Percentiles rank a stretch among this genome's conserved stretches.
Evolutionary conservation across 306 rosid genomes (phyloP).

Genomic region (Glycine soja): DNA sequence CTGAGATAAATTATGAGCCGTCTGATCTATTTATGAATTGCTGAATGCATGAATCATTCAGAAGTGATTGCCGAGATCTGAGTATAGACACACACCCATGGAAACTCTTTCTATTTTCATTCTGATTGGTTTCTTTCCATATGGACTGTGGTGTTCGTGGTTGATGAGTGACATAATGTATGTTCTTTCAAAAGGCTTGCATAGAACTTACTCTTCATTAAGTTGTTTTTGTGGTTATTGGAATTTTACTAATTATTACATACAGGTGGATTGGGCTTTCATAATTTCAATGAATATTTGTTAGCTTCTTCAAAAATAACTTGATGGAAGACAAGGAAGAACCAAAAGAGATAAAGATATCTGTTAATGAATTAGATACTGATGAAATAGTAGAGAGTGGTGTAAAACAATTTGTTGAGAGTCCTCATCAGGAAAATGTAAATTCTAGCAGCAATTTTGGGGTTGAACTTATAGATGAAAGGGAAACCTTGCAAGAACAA

Average conservation of each 20-base stretch:
- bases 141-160: slow-evolving; percentile 11
- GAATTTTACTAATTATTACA: slow-evolving; percentile 38
- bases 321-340: slow-evolving; percentile 89
- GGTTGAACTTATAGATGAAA: slow-evolving; percentile 51
- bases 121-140: slow-evolving; percentile 28
- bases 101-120: neutral
- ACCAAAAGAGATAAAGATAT: slow-evolving; percentile 56
- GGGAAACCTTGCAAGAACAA: slow-evolving; percentile 46
- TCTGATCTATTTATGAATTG: neutral
- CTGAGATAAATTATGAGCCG: neutral
- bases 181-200: slow-evolving; percentile 1
- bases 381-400: slow-evolving; percentile 52
- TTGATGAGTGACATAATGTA: slow-evolving; percentile 1
- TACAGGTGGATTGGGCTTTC: slow-evolving; percentile 54
- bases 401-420: slow-evolving; percentile 52
- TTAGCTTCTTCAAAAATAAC: slow-evolving; percentile 42
- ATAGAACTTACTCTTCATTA: neutral
- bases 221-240: slow-evolving; percentile 26
- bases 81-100: neutral
- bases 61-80: neutral
- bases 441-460: slow-evolving; percentile 45
- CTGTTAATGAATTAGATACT: slow-evolving; percentile 52
- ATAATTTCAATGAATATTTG: slow-evolving; percentile 51
- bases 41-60: neutral
- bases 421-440: slow-evolving; percentile 53